Conservation (phyloP, 2,329 filamentous ascomycete species). For the Sporothrix pallida region DNA sequence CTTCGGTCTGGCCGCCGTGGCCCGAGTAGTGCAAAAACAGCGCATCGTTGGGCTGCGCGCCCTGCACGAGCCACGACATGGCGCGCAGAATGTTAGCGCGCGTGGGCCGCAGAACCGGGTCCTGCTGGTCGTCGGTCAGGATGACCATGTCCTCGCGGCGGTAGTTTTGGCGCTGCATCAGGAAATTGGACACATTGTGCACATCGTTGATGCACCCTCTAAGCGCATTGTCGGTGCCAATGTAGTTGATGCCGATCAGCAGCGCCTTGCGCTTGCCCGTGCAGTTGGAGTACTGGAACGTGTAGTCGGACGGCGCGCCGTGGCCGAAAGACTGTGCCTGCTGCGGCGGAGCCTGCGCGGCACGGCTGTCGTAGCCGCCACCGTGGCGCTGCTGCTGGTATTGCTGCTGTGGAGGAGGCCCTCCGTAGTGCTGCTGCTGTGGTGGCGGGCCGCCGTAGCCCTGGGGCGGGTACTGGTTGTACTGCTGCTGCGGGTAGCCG, state of each 20-base stretch:
- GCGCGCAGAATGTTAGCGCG: slow-evolving; percentile 75
- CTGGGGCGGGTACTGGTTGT: slow-evolving; percentile 2
- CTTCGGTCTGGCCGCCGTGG: slow-evolving; percentile 76
- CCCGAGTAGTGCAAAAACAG: slow-evolving; percentile 80
- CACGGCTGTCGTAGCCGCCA: slow-evolving; percentile 22
- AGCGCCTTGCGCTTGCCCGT: slow-evolving; percentile 75
- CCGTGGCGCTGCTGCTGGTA: slow-evolving; percentile 30
- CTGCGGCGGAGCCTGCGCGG: slow-evolving; percentile 54
- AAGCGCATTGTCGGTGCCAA: slow-evolving; percentile 72
- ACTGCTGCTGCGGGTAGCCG: slow-evolving; percentile 34
- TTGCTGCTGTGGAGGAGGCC: slow-evolving; percentile 20
- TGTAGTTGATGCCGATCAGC: slow-evolving; percentile 82
- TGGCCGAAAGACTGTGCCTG: slow-evolving; percentile 66
- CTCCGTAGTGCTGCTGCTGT: slow-evolving; percentile 34
- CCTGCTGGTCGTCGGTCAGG: slow-evolving; percentile 74
- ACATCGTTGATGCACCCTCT: slow-evolving; percentile 82
- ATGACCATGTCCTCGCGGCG: slow-evolving; percentile 81
- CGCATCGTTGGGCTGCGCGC: slow-evolving; percentile 74
- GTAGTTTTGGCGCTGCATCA: slow-evolving; percentile 71
- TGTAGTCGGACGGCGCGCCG: slow-evolving; percentile 71
- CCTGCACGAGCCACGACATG: slow-evolving; percentile 76
- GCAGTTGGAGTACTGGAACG: slow-evolving; percentile 78
- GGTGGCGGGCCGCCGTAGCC: slow-evolving; percentile 46
- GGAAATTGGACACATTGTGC: slow-evolving; percentile 74
- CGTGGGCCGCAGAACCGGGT: slow-evolving; percentile 74